Base-by-base conservation (phyloP, 2,329 filamentous ascomycete genomes). In the Grosmannia serpens region DNA sequence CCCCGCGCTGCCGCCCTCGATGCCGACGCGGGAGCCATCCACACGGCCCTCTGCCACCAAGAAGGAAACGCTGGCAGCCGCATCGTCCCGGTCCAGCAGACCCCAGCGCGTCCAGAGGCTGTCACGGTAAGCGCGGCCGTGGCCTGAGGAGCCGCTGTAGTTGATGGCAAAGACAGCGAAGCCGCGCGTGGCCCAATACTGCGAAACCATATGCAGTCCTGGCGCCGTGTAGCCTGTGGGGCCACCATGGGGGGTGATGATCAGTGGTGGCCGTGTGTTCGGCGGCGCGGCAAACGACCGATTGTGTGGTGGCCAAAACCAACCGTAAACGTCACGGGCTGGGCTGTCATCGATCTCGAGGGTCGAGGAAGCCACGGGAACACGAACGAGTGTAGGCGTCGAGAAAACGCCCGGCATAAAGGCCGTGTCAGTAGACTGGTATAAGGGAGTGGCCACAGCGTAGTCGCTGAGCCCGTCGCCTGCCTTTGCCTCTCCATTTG, bases 121-220 rank as follows among this genome's bases (percentile, higher is more conserved):
- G 29, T 78, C 71, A 0, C 79, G 73, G 61, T 81, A 83, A 8
- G 70, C 68, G 4, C 74, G 71, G 1, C 79, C 78, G 64, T 80
- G 77, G 2, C 75, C 78, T 0, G 73, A 76, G 1, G 77, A 80
- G 4, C 79, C 80, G 2, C 72, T 73, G 63, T 81, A 79, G 65
- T 82, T 82, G 38, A 82, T 68, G 3, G 71, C 69, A 15, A 77
- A 71, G 54, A 74, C 75, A 1, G 78, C 78, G 58, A 77, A 83
- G 4, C 80, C 80, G 15, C 80, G 70, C 4, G 78, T 76, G 0
- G 78, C 81, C 63, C 75, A 80, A 64, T 78, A 81, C 63, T 83
- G 80, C 3, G 70, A 71, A 24, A 69, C 66, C 8, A 80, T 66
- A 15, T 70, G 67, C 0, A 83, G 69, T 0, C 77, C 77, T 0